Conservation (phyloP, 129 eudicot species). For the Heracleum sosnowskyi region DNA sequence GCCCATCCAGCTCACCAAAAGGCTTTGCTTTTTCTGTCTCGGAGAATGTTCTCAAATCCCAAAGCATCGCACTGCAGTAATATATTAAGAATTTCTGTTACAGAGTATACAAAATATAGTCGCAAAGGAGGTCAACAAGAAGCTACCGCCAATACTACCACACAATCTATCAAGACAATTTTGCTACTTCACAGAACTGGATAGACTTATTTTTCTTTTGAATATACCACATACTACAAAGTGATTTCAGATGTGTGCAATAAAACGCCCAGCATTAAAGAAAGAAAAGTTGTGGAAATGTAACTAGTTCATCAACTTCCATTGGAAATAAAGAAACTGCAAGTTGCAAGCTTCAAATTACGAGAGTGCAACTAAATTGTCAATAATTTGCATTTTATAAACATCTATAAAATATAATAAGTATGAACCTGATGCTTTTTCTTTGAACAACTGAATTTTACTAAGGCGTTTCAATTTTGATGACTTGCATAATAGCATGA, state of each 20-base stretch:
- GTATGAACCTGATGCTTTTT: background rate
- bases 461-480: background rate
- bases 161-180: background rate
- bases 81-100: background rate
- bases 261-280: background rate
- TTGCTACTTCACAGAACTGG: background rate
- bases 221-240: background rate
- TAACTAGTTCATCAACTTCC: background rate
- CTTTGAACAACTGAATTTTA: background rate
- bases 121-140: background rate
- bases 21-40: constrained; percentile 31
- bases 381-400: background rate
- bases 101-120: background rate
- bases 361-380: background rate
- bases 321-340: background rate
- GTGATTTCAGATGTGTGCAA: background rate
- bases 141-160: background rate
- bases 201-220: background rate
- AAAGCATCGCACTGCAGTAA: constrained; percentile 59
- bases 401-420: background rate
- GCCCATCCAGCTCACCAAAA: constrained; percentile 51
- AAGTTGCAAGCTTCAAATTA: background rate
- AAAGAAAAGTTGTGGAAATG: background rate
- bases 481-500: background rate
- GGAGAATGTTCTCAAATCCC: constrained; percentile 61